phyloP scores from a whole-genome alignment of 768 basidiomycete genomes.

The Gymnopilus junonius region DNA sequence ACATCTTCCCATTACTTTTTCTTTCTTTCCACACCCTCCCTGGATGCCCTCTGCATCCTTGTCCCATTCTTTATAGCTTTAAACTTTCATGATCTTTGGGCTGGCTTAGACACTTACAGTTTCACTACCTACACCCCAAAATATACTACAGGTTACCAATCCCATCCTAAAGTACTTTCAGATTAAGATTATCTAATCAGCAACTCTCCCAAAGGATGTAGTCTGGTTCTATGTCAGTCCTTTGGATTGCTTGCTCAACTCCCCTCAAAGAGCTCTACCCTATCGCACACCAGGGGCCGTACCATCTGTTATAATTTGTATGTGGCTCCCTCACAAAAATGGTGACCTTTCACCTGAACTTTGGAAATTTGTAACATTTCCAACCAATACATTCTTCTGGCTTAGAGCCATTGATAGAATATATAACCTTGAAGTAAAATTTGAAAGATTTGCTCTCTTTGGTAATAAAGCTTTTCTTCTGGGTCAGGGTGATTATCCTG shows the following conservation, averaged over 20 bases:
- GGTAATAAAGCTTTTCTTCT: neutral
- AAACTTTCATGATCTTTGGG: too few species aligned
- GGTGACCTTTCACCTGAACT: constrained; percentile 2
- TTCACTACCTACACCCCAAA: too few species aligned
- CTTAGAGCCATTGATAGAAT: neutral
- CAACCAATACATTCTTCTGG: neutral
- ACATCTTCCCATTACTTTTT: too few species aligned
- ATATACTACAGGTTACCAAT: too few species aligned
- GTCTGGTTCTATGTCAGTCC: constrained; percentile 1
- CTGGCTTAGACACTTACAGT: too few species aligned
- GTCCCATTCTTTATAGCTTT: too few species aligned
- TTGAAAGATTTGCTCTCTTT: neutral
- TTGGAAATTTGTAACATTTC: neutral
- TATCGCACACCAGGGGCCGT: neutral
- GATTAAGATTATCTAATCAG: too few species aligned
- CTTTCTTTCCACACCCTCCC: too few species aligned
- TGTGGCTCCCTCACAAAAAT: neutral
- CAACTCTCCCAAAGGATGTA: neutral
- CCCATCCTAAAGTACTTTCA: too few species aligned
- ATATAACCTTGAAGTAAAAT: constrained; percentile 2
- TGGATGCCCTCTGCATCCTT: too few species aligned
- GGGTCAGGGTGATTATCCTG: neutral
- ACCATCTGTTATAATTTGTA: neutral
- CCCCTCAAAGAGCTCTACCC: neutral
- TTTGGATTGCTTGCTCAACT: neutral